These are phyloP conservation scores for Stereocaulon alpinum DNA, from an alignment of 495 filamentous ascomycete species.

Conservation along the genomic window DNA sequence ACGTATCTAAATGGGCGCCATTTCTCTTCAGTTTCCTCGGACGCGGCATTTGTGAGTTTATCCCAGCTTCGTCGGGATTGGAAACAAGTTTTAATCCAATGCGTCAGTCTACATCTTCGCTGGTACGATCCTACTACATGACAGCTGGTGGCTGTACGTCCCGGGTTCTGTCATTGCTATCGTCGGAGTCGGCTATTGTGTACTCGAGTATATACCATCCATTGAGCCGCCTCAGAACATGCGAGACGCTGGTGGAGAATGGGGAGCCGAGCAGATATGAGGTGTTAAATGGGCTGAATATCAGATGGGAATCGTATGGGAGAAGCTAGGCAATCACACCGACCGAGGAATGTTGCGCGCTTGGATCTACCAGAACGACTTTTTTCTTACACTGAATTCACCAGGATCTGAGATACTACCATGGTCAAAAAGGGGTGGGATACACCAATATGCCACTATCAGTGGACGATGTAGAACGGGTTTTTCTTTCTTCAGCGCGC, in stretches of 20 bases:
- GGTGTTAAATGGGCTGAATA: background rate
- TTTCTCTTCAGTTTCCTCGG: conserved; percentile 98
- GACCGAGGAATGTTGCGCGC: background rate
- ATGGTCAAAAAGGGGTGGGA: background rate
- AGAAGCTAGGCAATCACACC: background rate
- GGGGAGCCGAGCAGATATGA: conserved; percentile 87
- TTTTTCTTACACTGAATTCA: background rate
- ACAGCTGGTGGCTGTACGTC: conserved; percentile 44
- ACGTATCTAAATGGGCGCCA: conserved; percentile 83
- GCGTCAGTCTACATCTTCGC: conserved; percentile 87
- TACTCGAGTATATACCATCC: conserved; percentile 84
- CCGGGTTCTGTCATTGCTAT: conserved; percentile 64
- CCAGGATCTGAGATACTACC: background rate
- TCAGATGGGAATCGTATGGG: background rate
- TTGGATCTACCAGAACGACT: background rate
- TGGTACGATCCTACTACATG: conserved; percentile 70
- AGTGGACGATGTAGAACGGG: background rate
- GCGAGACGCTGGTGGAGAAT: conserved; percentile 80
- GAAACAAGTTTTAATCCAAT: conserved; percentile 15
- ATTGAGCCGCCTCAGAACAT: conserved; percentile 98
- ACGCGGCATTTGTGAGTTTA: conserved; percentile 77
- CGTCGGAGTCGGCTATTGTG: conserved; percentile 67
- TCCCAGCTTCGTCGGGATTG: background rate
- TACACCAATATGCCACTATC: background rate
- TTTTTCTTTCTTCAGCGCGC: background rate